These are phyloP conservation scores for Aspergillus sp. DNA, from an alignment of 2,329 filamentous ascomycete species.

Conservation along the genomic window DNA sequence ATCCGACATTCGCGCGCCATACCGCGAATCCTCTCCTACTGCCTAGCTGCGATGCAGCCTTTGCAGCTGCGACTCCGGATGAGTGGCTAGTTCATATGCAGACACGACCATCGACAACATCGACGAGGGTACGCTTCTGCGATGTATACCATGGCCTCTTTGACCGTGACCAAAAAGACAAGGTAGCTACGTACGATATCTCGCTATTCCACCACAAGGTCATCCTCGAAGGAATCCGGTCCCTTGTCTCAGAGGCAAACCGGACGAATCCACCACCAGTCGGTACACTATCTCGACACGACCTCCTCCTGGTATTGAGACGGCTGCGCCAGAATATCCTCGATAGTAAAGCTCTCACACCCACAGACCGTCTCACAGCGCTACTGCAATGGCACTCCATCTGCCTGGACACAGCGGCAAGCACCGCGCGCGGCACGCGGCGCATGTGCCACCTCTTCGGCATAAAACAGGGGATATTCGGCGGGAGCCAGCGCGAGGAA, in stretches of 20 bases:
- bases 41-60: constrained; percentile 3
- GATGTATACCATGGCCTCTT: neutral
- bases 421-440: constrained; percentile 10
- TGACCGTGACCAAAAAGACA: neutral
- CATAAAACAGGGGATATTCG: constrained; percentile 12
- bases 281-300: neutral
- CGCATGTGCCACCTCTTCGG: constrained; percentile 12
- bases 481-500: constrained; percentile 10
- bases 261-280: constrained; percentile 1
- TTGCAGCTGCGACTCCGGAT: neutral
- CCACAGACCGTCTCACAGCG: constrained; percentile 1
- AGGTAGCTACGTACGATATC: neutral
- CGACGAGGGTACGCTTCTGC: neutral
- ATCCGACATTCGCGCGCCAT: constrained; percentile 10
- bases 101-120: neutral
- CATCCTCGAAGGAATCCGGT: constrained; percentile 3
- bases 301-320: neutral
- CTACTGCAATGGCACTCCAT: constrained; percentile 16
- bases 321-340: neutral
- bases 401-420: constrained; percentile 9
- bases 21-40: constrained; percentile 6
- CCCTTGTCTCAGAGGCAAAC: neutral
- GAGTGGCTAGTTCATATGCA: neutral
- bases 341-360: neutral
- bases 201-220: constrained; percentile 7